A percentile compares a stretch with the other conserved stretches of the same genome.
Evolutionary conservation across 177 flowering plant genomes (phyloP).

Genomic region (Vitis hybrid): DNA sequence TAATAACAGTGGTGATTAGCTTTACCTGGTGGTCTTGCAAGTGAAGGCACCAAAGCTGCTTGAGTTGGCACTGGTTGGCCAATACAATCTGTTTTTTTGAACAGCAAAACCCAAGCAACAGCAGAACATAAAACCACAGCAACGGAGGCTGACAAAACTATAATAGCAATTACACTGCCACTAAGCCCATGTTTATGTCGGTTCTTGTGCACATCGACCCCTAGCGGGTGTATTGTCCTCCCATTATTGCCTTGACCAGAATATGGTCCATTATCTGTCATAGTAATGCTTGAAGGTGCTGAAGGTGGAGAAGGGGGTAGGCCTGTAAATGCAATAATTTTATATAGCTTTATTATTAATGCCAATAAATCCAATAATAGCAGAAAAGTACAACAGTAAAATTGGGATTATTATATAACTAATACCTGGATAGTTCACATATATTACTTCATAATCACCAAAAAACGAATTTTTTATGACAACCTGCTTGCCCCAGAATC

Average conservation of each 20-base stretch:
- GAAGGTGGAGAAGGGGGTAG: slow-evolving; percentile 77
- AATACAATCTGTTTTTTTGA: slow-evolving; percentile 26
- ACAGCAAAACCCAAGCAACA: slow-evolving; percentile 45
- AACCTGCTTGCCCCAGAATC: slow-evolving; percentile 77
- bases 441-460: slow-evolving; percentile 81
- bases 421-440: slow-evolving; percentile 82
- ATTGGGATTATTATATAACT: neutral
- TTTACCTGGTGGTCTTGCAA: slow-evolving; percentile 55
- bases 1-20: neutral
- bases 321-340: slow-evolving; percentile 38
- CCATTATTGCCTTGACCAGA: slow-evolving; percentile 40
- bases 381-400: neutral
- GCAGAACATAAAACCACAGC: slow-evolving; percentile 45
- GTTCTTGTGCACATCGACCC: slow-evolving; percentile 62
- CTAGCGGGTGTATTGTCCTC: slow-evolving; percentile 60
- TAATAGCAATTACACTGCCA: slow-evolving; percentile 58
- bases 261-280: slow-evolving; percentile 48
- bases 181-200: slow-evolving; percentile 38
- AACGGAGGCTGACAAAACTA: slow-evolving; percentile 55
- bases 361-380: neutral
- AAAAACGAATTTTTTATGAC: slow-evolving; percentile 51
- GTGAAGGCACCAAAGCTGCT: slow-evolving; percentile 28
- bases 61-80: slow-evolving; percentile 25
- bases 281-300: slow-evolving; percentile 35
- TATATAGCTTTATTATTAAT: neutral